phyloP scores from a whole-genome alignment of 2,329 filamentous ascomycete species.

The Aureobasidium mangrovei region DNA sequence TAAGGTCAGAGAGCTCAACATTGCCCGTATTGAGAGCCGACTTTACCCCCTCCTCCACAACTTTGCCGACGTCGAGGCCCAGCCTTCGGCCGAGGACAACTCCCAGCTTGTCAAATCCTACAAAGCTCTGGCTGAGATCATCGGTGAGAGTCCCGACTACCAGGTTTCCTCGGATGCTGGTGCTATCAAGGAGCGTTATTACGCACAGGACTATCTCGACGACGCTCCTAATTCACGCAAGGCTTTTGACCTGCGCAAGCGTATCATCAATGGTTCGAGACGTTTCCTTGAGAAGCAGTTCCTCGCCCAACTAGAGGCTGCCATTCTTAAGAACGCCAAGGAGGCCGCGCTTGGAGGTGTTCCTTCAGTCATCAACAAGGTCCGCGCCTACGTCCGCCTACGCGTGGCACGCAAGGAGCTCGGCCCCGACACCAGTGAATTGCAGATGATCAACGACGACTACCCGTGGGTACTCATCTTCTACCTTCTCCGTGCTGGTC shows the following conservation, averaged over 20 bases:
- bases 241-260: constrained; percentile 62
- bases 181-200: constrained; percentile 66
- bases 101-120: constrained; percentile 69
- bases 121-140: constrained; percentile 68
- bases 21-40: constrained; percentile 55
- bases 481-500: constrained; percentile 78
- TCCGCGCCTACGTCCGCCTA: constrained; percentile 83
- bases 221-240: constrained; percentile 57
- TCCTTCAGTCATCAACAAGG: constrained; percentile 79
- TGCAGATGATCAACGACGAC: constrained; percentile 66
- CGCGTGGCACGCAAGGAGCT: constrained; percentile 73
- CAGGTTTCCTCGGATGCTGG: constrained; percentile 52
- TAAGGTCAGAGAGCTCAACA: constrained; percentile 71
- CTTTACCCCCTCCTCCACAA: constrained; percentile 67
- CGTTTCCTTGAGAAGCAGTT: constrained; percentile 74
- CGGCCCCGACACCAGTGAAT: constrained; percentile 67
- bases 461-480: constrained; percentile 93
- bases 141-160: constrained; percentile 58
- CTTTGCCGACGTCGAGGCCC: constrained; percentile 64
- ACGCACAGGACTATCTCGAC: constrained; percentile 67
- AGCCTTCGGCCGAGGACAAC: constrained; percentile 55
- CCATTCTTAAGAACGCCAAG: constrained; percentile 73
- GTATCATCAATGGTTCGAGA: constrained; percentile 72
- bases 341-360: constrained; percentile 86
- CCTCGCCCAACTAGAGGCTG: constrained; percentile 63